Conservation (phyloP, 1,284 basidiomycete genomes). For the Boletus albobrunnescens region DNA sequence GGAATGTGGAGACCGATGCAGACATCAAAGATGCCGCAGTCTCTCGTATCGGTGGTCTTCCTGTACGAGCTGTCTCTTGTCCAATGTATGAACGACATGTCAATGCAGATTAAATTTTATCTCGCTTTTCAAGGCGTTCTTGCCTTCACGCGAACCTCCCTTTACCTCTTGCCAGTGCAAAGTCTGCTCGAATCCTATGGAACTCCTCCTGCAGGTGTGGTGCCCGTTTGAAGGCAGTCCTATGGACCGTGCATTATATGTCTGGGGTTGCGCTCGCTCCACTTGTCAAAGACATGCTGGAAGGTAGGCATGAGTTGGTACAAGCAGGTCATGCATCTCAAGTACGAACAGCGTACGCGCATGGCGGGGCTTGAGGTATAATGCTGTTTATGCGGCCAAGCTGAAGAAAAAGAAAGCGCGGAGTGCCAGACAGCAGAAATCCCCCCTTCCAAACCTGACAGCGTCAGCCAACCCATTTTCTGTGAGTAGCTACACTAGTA, state of each 20-base stretch:
- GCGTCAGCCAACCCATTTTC: conserved; percentile 64
- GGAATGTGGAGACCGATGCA: conserved; percentile 47
- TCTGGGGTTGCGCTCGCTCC: conserved; percentile 71
- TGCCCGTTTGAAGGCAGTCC: conserved; percentile 80
- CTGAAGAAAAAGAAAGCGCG: conserved; percentile 45
- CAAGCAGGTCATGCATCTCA: conserved; percentile 10
- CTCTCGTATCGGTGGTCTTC: conserved; percentile 80
- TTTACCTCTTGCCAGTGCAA: conserved; percentile 63
- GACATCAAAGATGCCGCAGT: conserved; percentile 71
- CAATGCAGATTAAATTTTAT: conserved; percentile 31
- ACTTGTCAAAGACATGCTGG: conserved; percentile 69
- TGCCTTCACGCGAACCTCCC: conserved; percentile 51
- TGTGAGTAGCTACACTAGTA: conserved; percentile 36
- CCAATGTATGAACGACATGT: conserved; percentile 32
- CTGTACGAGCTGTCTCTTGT: conserved; percentile 65
- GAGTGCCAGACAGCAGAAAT: conserved; percentile 38
- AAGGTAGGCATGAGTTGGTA: conserved; percentile 48
- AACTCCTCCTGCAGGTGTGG: conserved; percentile 79
- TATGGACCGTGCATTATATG: conserved; percentile 74
- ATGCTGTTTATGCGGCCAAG: conserved; percentile 68
- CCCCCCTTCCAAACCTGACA: conserved; percentile 33
- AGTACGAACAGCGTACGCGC: conserved; percentile 58
- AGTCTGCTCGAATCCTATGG: conserved; percentile 66
- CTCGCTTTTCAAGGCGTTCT: conserved; percentile 47
- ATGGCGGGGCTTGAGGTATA: conserved; percentile 69